A percentile compares a stretch with the other conserved stretches of the same genome.
phyloP scores from a whole-genome alignment of 2,329 filamentous ascomycete genomes.

The Lachnellula subtilissima region DNA sequence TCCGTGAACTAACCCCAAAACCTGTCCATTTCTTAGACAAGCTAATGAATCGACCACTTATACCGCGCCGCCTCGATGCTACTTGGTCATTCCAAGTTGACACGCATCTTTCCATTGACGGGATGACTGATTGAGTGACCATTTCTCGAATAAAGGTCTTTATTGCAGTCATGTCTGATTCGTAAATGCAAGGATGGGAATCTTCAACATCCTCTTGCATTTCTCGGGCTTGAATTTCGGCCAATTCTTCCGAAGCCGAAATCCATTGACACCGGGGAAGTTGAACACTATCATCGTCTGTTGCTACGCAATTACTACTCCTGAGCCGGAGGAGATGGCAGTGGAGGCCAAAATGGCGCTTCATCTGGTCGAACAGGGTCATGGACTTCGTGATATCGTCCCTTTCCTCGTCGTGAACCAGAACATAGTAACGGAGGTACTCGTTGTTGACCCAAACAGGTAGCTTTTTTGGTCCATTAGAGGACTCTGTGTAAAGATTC shows the following conservation, averaged over 20 bases:
- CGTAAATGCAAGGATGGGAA: conserved; percentile 75
- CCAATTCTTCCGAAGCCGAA: conserved; percentile 78
- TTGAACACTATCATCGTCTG: conserved; percentile 84
- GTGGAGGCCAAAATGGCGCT: conserved; percentile 92
- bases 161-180: conserved; percentile 85
- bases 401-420: conserved; percentile 93
- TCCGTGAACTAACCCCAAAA: conserved; percentile 57
- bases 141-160: conserved; percentile 89
- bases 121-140: conserved; percentile 89
- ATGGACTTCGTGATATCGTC: conserved; percentile 91
- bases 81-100: conserved; percentile 97
- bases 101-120: conserved; percentile 90
- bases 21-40: conserved; percentile 85
- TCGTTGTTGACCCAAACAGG: conserved; percentile 87
- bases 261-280: conserved; percentile 85
- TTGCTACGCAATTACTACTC: conserved; percentile 78
- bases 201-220: conserved; percentile 66
- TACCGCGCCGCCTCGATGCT: conserved; percentile 79
- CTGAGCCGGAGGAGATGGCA: conserved; percentile 86
- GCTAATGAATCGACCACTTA: conserved; percentile 91
- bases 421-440: conserved; percentile 90
- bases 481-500: conserved; percentile 80
- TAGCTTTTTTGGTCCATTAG: conserved; percentile 64
- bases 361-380: conserved; percentile 95
- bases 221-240: conserved; percentile 65